Percentiles rank a stretch among this genome's conserved stretches.
phyloP scores from a whole-genome alignment of 139 green algal genomes.

The Coelastrella sp. region DNA sequence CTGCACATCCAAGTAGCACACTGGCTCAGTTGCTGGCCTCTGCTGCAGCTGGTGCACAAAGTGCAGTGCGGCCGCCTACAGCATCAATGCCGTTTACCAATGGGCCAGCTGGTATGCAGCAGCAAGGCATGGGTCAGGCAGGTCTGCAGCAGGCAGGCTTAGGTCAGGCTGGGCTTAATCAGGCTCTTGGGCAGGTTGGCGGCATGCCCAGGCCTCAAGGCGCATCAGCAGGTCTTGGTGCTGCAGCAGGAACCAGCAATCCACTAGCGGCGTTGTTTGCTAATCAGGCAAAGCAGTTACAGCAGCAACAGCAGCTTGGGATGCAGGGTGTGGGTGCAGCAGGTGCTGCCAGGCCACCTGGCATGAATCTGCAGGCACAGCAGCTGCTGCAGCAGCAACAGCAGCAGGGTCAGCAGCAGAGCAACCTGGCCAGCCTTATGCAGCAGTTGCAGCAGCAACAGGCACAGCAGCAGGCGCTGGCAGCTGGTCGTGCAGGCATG shows the following conservation, averaged over 20 bases:
- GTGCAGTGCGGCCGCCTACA: not conserved
- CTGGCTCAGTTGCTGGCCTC: slow-evolving; percentile 37
- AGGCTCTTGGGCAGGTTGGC: not conserved
- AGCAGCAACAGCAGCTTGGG: slow-evolving; percentile 16
- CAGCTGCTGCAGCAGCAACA: slow-evolving; percentile 35
- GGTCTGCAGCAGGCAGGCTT: not conserved
- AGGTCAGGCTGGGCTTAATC: not conserved
- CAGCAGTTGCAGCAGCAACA: slow-evolving; percentile 44
- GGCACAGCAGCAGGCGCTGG: slow-evolving; percentile 29
- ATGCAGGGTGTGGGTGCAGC: not conserved
- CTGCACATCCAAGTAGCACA: not conserved
- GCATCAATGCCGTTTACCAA: not conserved
- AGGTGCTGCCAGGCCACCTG: not conserved
- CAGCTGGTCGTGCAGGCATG: not conserved
- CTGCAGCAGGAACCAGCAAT: not conserved
- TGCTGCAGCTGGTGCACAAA: slow-evolving; percentile 16
- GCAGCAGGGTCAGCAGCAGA: slow-evolving; percentile 11
- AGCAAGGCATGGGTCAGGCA: not conserved
- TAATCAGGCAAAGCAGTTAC: slow-evolving; percentile 29
- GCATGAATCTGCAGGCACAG: slow-evolving; percentile 17
- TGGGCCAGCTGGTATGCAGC: not conserved
- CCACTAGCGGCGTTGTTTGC: slow-evolving; percentile 23
- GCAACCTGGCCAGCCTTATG: slow-evolving; percentile 5
- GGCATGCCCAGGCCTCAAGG: not conserved
- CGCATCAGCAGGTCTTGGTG: not conserved